Conservation (phyloP, 495 filamentous ascomycete species). For the Letharia lupina region DNA sequence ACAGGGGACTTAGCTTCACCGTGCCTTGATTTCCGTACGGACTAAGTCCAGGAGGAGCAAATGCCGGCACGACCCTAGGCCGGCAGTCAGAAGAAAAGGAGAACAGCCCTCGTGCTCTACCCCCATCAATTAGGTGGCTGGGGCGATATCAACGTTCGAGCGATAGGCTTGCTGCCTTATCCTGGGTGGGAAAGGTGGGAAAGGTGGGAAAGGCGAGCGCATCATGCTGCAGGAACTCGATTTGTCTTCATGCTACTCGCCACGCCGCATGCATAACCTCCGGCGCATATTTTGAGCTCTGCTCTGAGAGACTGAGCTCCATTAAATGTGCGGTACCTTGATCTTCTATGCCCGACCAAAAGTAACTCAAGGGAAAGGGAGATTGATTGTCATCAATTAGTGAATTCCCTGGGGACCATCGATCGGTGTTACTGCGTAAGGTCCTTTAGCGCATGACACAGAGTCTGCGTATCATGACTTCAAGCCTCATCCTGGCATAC, state of each 20-base stretch:
- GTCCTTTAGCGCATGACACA: neutral
- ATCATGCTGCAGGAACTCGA: constrained; percentile 13
- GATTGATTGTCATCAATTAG: neutral
- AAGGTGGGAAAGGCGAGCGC: neutral
- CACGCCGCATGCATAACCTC: constrained; percentile 3
- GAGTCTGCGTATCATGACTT: neutral
- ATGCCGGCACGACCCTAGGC: constrained; percentile 13
- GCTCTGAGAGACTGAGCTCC: neutral
- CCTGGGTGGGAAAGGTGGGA: neutral
- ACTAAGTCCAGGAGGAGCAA: constrained; percentile 4
- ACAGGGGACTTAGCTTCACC: constrained; percentile 6
- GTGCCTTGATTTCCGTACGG: constrained; percentile 2
- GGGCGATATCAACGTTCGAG: constrained; percentile 5
- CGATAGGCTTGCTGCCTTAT: neutral
- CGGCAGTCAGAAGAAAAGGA: constrained; percentile 14
- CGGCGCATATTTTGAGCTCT: constrained; percentile 2
- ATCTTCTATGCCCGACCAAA: neutral
- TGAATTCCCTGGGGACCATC: neutral
- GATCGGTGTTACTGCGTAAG: neutral
- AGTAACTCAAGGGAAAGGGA: neutral
- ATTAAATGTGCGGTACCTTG: neutral
- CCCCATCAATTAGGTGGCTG: neutral
- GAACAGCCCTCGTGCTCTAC: neutral
- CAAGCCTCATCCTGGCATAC: neutral
- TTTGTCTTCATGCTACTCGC: constrained; percentile 1